Evolutionary conservation across 1,284 basidiomycete species (phyloP).

Genomic region (Cutaneotrichosporon spelunceum): DNA sequence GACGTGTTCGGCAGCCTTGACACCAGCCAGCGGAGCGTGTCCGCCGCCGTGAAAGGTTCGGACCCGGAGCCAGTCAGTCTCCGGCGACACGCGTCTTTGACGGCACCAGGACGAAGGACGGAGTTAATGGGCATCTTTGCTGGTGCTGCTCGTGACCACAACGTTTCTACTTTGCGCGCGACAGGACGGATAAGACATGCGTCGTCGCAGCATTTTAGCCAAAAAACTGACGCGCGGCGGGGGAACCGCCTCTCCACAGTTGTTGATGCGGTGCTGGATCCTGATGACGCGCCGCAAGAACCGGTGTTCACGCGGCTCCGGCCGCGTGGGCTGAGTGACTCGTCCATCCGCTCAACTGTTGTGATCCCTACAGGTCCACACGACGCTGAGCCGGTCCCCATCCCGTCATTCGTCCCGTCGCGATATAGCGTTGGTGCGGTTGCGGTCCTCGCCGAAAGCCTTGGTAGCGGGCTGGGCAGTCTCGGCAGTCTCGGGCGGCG

Average conservation of each 20-base stretch:
- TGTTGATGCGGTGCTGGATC: conserved; percentile 74
- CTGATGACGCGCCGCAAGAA: conserved; percentile 45
- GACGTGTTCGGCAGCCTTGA: conserved; percentile 4
- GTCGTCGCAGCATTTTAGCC: conserved; percentile 37
- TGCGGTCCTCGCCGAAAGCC: neutral
- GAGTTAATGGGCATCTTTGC: conserved; percentile 70
- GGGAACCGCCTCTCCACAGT: conserved; percentile 58
- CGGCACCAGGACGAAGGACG: conserved; percentile 27
- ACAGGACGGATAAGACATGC: conserved; percentile 31
- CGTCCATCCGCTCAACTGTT: conserved; percentile 81
- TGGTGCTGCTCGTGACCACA: conserved; percentile 60
- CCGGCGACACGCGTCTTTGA: conserved; percentile 9
- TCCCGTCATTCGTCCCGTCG: neutral
- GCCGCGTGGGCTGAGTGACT: conserved; percentile 78
- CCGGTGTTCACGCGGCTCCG: conserved; percentile 59
- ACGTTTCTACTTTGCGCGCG: conserved; percentile 49
- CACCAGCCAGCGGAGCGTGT: neutral
- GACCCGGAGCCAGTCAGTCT: neutral
- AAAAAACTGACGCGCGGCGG: conserved; percentile 17
- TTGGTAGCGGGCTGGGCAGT: neutral
- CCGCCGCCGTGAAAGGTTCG: neutral
- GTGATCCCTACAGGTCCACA: conserved; percentile 31
- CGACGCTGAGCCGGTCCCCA: neutral
- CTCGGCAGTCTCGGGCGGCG: neutral
- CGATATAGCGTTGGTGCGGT: conserved; percentile 1